phyloP scores from a whole-genome alignment of 148 eudicot species.

The Fagopyrum tataricum region DNA sequence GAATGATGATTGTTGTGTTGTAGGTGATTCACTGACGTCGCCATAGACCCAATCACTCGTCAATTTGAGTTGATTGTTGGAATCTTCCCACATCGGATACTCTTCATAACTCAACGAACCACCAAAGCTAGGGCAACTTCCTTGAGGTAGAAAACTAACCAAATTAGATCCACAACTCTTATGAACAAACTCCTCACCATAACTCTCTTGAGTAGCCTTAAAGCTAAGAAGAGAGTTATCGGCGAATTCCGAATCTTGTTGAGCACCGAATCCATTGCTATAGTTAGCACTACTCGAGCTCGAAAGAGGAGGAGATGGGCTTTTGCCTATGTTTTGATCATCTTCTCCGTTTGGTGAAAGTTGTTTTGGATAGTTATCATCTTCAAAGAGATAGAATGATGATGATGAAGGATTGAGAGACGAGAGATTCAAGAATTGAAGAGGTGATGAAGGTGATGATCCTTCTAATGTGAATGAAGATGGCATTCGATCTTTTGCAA shows the following conservation, averaged over 20 bases:
- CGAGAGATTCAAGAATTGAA: slow-evolving; percentile 8
- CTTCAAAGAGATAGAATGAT: slow-evolving; percentile 5
- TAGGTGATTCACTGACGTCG: slow-evolving; percentile 29
- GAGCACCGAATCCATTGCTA: slow-evolving; percentile 26
- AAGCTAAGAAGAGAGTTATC: neutral
- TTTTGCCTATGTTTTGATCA: slow-evolving; percentile 12
- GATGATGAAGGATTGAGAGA: neutral
- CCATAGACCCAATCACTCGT: slow-evolving; percentile 42
- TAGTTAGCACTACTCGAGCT: slow-evolving; percentile 63
- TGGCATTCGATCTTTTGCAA: slow-evolving; percentile 11
- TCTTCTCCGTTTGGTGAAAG: neutral
- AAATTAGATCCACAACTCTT: slow-evolving; percentile 33
- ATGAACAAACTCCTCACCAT: slow-evolving; percentile 18
- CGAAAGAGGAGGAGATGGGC: slow-evolving; percentile 48
- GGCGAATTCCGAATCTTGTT: neutral
- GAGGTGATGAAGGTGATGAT: neutral
- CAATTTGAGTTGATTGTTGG: slow-evolving; percentile 17
- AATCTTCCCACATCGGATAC: slow-evolving; percentile 36
- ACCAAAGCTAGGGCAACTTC: slow-evolving; percentile 11
- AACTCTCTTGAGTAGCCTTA: too few species aligned
- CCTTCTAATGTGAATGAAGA: slow-evolving; percentile 3
- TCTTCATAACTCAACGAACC: slow-evolving; percentile 13
- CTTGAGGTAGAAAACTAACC: slow-evolving; percentile 40
- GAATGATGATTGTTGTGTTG: slow-evolving; percentile 34
- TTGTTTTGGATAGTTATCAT: slow-evolving; percentile 3